A percentile compares a stretch with the other conserved stretches of the same genome.
Evolutionary conservation across 2,329 filamentous ascomycete genomes (phyloP).

Genomic region (Orbilia ellipsospora): DNA sequence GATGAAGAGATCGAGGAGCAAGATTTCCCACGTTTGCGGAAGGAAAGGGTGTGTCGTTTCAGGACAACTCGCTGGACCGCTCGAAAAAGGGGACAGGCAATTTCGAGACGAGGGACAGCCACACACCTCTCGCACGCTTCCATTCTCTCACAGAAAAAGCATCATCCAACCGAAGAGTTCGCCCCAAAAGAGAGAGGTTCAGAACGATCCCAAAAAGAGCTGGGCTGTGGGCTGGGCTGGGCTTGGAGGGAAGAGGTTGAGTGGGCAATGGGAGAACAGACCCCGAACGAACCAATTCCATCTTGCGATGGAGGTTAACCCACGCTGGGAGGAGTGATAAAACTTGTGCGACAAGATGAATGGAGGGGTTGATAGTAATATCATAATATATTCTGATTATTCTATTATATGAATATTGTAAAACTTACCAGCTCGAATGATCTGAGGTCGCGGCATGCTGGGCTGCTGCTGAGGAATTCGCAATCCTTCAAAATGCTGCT

Average conservation of each 20-base stretch:
- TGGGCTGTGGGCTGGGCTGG: constrained; percentile 2
- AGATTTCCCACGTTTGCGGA: constrained; percentile 52
- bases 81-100: constrained; percentile 52
- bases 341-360: constrained; percentile 41
- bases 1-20: constrained; percentile 41
- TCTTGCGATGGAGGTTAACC: constrained; percentile 10
- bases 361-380: constrained; percentile 22
- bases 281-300: constrained; percentile 5
- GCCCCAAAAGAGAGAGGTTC: constrained; percentile 19
- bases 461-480: constrained; percentile 27
- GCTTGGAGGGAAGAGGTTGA: constrained; percentile 8
- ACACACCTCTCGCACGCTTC: constrained; percentile 34
- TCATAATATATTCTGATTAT: too few species aligned
- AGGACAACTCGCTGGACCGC: constrained; percentile 50
- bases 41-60: constrained; percentile 54
- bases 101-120: constrained; percentile 54
- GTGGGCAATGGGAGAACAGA: too few species aligned
- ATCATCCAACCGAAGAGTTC: constrained; percentile 48
- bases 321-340: neutral
- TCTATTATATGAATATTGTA: neutral
- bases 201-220: constrained; percentile 19
- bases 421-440: constrained; percentile 68
- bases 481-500: constrained; percentile 32
- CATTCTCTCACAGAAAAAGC: constrained; percentile 53
- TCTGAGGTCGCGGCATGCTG: constrained; percentile 69